A percentile compares a stretch with the other conserved stretches of the same genome.
These are phyloP conservation scores for Cichorium intybus DNA, from an alignment of 140 eudicot species.

Conservation along the genomic window DNA sequence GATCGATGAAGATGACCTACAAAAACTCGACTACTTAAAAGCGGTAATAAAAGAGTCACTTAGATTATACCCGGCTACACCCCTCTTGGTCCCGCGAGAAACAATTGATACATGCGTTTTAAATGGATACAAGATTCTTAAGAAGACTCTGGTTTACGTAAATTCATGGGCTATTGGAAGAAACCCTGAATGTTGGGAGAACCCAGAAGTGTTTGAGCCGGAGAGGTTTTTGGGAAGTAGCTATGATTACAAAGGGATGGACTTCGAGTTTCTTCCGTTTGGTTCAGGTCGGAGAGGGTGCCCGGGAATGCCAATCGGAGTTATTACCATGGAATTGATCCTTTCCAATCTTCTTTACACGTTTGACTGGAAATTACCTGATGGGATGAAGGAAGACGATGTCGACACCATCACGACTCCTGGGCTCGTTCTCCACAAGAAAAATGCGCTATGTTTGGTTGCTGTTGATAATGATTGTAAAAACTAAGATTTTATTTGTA, in stretches of 20 bases:
- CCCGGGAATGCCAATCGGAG: constrained; percentile 22
- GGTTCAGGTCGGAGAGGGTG: constrained; percentile 34
- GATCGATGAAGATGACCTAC: constrained; percentile 26
- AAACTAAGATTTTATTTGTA: too few species aligned
- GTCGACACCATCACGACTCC: constrained; percentile 19
- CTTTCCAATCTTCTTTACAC: constrained; percentile 24
- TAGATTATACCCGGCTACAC: constrained; percentile 20
- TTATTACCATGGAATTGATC: constrained; percentile 16
- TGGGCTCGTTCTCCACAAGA: constrained; percentile 30
- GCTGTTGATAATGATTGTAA: background rate
- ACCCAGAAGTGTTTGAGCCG: constrained; percentile 27
- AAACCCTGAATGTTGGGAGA: constrained; percentile 29
- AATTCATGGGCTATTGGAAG: constrained; percentile 34
- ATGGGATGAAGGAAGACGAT: constrained; percentile 19
- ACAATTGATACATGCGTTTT: constrained; percentile 8
- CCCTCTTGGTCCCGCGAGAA: constrained; percentile 25
- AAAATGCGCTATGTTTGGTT: constrained; percentile 20
- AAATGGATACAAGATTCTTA: constrained; percentile 15
- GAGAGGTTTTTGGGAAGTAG: constrained; percentile 22
- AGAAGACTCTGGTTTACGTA: constrained; percentile 16
- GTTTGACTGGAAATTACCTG: constrained; percentile 28
- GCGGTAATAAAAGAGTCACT: constrained; percentile 23
- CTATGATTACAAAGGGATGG: constrained; percentile 19
- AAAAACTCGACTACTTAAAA: constrained; percentile 10
- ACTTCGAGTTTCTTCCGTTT: constrained; percentile 22